Conservation (phyloP, 208 protist species). For the Crithidia thermophila region DNA sequence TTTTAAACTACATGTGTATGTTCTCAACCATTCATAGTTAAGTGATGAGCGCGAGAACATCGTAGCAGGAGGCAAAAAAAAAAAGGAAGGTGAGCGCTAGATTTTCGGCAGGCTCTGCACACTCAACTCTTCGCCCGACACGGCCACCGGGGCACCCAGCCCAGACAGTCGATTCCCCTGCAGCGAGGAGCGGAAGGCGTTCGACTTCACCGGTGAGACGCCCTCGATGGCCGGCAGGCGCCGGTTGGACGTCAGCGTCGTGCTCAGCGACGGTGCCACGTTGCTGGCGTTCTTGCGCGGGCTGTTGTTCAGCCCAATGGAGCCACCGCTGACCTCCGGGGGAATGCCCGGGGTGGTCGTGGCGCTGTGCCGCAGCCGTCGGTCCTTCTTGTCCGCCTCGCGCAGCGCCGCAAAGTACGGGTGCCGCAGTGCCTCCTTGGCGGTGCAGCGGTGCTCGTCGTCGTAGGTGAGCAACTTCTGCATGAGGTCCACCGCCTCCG, state of each 20-base stretch:
- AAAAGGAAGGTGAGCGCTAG: background rate
- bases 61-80: background rate
- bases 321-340: background rate
- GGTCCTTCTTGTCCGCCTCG: constrained; percentile 48
- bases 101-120: constrained; percentile 26
- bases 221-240: constrained; percentile 31
- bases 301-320: constrained; percentile 17
- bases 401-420: constrained; percentile 85
- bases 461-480: constrained; percentile 87
- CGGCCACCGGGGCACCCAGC: background rate
- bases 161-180: constrained; percentile 5
- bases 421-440: constrained; percentile 91
- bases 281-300: constrained; percentile 16
- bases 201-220: constrained; percentile 22
- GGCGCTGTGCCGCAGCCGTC: constrained; percentile 13
- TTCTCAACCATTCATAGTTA: too few species aligned
- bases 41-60: too few species aligned
- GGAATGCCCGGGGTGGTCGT: background rate
- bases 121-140: constrained; percentile 22
- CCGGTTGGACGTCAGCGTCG: constrained; percentile 19
- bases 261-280: constrained; percentile 21
- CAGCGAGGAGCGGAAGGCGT: background rate
- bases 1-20: too few species aligned
- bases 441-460: constrained; percentile 87
- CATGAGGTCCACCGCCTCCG: constrained; percentile 88